Percentiles rank a stretch among this genome's conserved stretches.
Evolutionary conservation across 163 green algal genomes (phyloP).

Genomic region (Trebouxia gelatinosa): DNA sequence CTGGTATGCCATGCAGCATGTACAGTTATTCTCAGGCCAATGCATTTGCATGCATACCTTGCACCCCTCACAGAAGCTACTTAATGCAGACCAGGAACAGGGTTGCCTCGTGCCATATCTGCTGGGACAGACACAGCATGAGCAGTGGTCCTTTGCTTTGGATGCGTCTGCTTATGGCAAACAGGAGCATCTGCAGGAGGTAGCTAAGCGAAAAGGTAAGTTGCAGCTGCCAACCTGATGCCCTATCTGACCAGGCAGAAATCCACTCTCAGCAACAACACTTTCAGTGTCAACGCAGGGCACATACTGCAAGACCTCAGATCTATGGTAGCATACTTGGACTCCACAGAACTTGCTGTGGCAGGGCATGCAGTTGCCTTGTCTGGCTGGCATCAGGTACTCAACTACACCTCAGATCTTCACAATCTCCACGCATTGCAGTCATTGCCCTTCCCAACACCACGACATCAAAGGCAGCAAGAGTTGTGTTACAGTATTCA

Average conservation of each 20-base stretch:
- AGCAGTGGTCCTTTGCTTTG: constrained; percentile 25
- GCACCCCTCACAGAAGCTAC: too few relatives aligned
- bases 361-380: constrained; percentile 79
- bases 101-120: constrained; percentile 9
- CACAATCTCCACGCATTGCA: background rate
- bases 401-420: background rate
- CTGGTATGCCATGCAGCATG: background rate
- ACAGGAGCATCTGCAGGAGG: constrained; percentile 13
- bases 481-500: too few relatives aligned
- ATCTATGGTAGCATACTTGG: constrained; percentile 57
- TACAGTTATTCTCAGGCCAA: too few relatives aligned
- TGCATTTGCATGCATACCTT: too few relatives aligned
- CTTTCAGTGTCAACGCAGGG: constrained; percentile 11
- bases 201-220: constrained; percentile 21
- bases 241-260: background rate
- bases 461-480: too few relatives aligned
- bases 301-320: constrained; percentile 58
- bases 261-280: background rate
- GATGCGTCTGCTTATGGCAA: constrained; percentile 11
- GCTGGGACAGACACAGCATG: background rate
- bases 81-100: constrained; percentile 4
- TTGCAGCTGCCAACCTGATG: background rate
- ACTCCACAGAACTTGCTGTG: constrained; percentile 59
- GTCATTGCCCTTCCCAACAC: too few relatives aligned
- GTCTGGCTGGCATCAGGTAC: constrained; percentile 74